Percentiles rank a stretch among this genome's conserved stretches.
phyloP scores from a whole-genome alignment of 2,329 filamentous ascomycete genomes.

The Alternaria novae-zelandiae region DNA sequence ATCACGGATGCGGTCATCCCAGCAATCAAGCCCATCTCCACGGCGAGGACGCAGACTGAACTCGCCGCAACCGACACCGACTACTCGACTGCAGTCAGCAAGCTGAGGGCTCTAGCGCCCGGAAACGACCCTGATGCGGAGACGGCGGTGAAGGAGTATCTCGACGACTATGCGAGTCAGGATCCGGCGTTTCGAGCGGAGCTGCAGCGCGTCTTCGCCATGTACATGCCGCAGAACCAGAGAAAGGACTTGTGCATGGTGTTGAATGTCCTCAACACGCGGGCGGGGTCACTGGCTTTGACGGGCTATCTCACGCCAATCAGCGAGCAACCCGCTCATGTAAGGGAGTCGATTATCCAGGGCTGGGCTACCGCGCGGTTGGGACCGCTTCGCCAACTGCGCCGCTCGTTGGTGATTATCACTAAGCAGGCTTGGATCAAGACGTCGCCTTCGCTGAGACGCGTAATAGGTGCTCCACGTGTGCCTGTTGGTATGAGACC shows the following conservation, averaged over 20 bases:
- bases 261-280: slow-evolving; percentile 62
- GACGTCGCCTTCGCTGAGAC: slow-evolving; percentile 61
- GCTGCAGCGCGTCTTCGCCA: slow-evolving; percentile 56
- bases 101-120: slow-evolving; percentile 36
- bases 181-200: slow-evolving; percentile 61
- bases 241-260: slow-evolving; percentile 59
- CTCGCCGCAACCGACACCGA: slow-evolving; percentile 58
- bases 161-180: slow-evolving; percentile 60
- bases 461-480: slow-evolving; percentile 65
- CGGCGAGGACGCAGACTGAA: slow-evolving; percentile 47
- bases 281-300: slow-evolving; percentile 67
- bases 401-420: slow-evolving; percentile 63
- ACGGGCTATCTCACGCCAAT: slow-evolving; percentile 72
- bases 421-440: slow-evolving; percentile 63
- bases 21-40: slow-evolving; percentile 57
- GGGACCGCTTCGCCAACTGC: slow-evolving; percentile 61
- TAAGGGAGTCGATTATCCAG: slow-evolving; percentile 68
- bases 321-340: slow-evolving; percentile 64
- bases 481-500: slow-evolving; percentile 62
- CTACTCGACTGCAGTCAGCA: slow-evolving; percentile 55
- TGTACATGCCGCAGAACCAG: slow-evolving; percentile 57
- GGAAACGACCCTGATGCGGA: slow-evolving; percentile 41
- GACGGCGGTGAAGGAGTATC: slow-evolving; percentile 58
- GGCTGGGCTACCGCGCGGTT: slow-evolving; percentile 67
- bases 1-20: slow-evolving; percentile 67